A percentile compares a stretch with the other conserved stretches of the same genome.
Conservation (phyloP, 495 filamentous ascomycete species). For the Copromyces sp. region DNA sequence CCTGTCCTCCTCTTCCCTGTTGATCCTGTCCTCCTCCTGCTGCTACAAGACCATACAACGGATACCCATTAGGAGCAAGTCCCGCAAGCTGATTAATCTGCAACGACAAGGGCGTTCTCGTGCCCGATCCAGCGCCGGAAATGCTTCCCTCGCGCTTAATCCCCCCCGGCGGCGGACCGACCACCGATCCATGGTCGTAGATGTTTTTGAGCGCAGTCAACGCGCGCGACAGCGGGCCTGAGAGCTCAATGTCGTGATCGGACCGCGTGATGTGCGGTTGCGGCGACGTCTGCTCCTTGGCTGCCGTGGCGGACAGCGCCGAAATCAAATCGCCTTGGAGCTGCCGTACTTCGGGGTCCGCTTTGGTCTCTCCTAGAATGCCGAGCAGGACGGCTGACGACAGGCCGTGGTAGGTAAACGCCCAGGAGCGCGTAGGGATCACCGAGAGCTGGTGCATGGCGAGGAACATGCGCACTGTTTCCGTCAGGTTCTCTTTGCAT, state of each 20-base stretch:
- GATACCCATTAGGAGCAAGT: neutral
- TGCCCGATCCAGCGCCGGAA: slow-evolving; percentile 24
- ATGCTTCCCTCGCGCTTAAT: slow-evolving; percentile 30
- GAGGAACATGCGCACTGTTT: slow-evolving; percentile 58
- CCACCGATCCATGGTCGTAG: slow-evolving; percentile 44
- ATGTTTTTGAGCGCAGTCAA: slow-evolving; percentile 46
- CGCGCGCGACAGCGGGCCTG: slow-evolving; percentile 42
- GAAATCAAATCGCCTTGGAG: slow-evolving; percentile 45
- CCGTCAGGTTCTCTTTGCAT: slow-evolving; percentile 52
- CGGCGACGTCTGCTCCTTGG: slow-evolving; percentile 39
- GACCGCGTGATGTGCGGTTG: slow-evolving; percentile 35
- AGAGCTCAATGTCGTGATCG: slow-evolving; percentile 45
- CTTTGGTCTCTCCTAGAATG: slow-evolving; percentile 51
- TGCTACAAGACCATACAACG: neutral
- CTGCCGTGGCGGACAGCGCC: slow-evolving; percentile 44
- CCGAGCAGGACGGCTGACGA: slow-evolving; percentile 56
- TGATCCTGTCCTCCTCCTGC: too few species aligned
- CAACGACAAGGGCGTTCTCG: slow-evolving; percentile 27
- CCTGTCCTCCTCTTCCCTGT: too few species aligned
- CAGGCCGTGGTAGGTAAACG: slow-evolving; percentile 54
- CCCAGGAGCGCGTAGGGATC: slow-evolving; percentile 56
- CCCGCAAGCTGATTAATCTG: slow-evolving; percentile 6
- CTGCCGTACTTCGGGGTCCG: slow-evolving; percentile 44
- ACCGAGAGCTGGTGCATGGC: slow-evolving; percentile 57
- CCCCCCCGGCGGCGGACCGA: slow-evolving; percentile 14